Base-by-base conservation (phyloP, 148 eudicot genomes). In the Silene latifolia region DNA sequence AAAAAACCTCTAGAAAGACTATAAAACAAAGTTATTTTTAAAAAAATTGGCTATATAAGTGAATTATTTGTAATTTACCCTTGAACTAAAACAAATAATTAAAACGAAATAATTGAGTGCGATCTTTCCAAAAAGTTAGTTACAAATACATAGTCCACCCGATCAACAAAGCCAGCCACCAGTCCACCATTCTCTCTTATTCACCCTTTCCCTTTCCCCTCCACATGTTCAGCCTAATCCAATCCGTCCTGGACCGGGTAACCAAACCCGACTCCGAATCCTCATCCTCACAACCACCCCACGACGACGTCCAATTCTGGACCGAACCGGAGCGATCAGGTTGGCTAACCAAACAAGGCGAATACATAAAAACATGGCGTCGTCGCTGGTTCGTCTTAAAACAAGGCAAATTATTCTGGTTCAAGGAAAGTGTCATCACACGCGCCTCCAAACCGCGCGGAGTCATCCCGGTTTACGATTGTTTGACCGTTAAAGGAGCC, bases 281-380 rank as follows among this genome's bases (percentile, higher is more conserved):
- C 76, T 5, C 70, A 39, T 6, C 78, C 76, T 5, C 70, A 42
- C 72, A 77, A 8, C 48, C 69, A 14, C 78, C 80, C 73, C 68
- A 85, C 85, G 87, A 74, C 80, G 86, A 82, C 57, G 76, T 87
- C 8, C 89, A 89, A 61, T 91, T 80, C 88, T 93, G 95, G 97
- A 24, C 79, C 29, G 66, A 67, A 18, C 91, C 97, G 2, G 98
- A 93, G 63, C 87, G 97, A 17, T 21, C 81, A 80, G 97, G 98
- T 1, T 93, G 95, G 94, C 85, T 93, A 19, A 93, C 88, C 1
- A 93, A 93, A 69, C 98, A 93, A 82, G 98, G 98, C 74, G 94
- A 93, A 77, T 89, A 89, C 90, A 93, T 93, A 63, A 93, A 93
- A 79, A 93, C 98, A 25, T 93, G 98, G 98, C 88, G 98, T 0